Base-by-base conservation (phyloP, 768 basidiomycete species). In the Glaciozyma martinii region DNA sequence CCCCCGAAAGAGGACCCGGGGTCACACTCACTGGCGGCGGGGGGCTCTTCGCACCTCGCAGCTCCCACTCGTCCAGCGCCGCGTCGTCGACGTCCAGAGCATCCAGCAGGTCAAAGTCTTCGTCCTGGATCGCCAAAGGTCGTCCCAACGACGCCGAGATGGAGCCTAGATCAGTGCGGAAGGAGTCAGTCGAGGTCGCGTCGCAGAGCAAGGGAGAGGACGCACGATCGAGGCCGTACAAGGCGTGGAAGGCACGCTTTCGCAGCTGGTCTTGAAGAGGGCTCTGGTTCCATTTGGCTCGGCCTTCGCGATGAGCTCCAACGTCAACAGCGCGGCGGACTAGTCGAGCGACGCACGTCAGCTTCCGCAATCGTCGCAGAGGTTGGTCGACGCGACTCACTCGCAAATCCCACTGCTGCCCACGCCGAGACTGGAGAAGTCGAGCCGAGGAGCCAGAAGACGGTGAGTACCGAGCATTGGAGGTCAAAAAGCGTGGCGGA, bases 241-340 rank as follows among this genome's bases (percentile, higher is more conserved):
- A 37, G 16, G 49, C 32, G 87, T 86, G 89, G 72, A 89, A 89
- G 0, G 84, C 84, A 30, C 89, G 82, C 73, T 86, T 87, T 83
- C 86, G 88, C 27, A 86, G 78, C 74, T 90, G 88, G 61, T 85
- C 81, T 67, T 89, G 85, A 9, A 77, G 60, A 0, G 59, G 81
- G 66, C 71, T 79, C 10, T 61, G 32, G 59, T 60, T 60, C 72
- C 61, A 74, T 18, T 47, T 72, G 53, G 18, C 66, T 64, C 81
- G 79, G 69, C 80, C 83, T 72, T 79, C 84, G 55, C 85, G 81
- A 75, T 90, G 89, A 1, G 83, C 85, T 37, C 89, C 89, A 44
- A 88, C 82, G 67, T 91, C 88, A 73, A 88, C 84, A 1, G 84
- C 82, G 57, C 85, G 77, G 5, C 87, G 84, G 37, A 90, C 75